Percentiles rank a stretch among this genome's conserved stretches.
Evolutionary conservation across 2,329 filamentous ascomycete species (phyloP).

Genomic region (Xylaria polymorpha): DNA sequence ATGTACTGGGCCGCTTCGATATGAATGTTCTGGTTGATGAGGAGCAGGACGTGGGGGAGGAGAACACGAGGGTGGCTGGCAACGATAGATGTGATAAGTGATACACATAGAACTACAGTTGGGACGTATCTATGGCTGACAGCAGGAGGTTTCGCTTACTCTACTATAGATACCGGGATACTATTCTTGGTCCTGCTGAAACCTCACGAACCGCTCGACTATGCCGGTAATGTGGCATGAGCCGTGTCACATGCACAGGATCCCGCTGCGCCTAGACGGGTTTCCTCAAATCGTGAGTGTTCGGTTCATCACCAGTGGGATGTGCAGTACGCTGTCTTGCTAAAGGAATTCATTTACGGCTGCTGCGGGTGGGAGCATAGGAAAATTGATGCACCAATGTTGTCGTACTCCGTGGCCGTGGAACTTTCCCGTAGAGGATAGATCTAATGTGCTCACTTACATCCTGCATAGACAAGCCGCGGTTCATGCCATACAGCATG

Average conservation of each 20-base stretch:
- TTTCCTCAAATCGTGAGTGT: neutral
- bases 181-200: conserved; percentile 2
- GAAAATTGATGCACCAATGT: conserved; percentile 23
- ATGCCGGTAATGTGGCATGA: conserved; percentile 11
- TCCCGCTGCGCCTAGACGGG: neutral
- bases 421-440: conserved; percentile 13
- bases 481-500: conserved; percentile 28
- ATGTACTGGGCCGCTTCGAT: neutral
- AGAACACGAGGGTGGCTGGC: conserved; percentile 1
- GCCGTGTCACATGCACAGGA: conserved; percentile 8
- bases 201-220: neutral
- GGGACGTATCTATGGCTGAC: neutral
- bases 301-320: neutral
- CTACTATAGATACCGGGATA: conserved; percentile 1
- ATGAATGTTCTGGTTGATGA: neutral
- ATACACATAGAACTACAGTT: neutral
- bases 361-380: conserved; percentile 1
- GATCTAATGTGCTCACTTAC: conserved; percentile 15
- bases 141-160: neutral
- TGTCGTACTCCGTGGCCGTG: neutral
- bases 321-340: neutral
- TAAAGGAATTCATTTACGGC: neutral
- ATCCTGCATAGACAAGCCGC: conserved; percentile 20
- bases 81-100: neutral
- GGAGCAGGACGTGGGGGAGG: neutral